These are phyloP conservation scores for Brettanomyces naardenensis DNA, from an alignment of 805 yeast genomes.

Conservation along the genomic window DNA sequence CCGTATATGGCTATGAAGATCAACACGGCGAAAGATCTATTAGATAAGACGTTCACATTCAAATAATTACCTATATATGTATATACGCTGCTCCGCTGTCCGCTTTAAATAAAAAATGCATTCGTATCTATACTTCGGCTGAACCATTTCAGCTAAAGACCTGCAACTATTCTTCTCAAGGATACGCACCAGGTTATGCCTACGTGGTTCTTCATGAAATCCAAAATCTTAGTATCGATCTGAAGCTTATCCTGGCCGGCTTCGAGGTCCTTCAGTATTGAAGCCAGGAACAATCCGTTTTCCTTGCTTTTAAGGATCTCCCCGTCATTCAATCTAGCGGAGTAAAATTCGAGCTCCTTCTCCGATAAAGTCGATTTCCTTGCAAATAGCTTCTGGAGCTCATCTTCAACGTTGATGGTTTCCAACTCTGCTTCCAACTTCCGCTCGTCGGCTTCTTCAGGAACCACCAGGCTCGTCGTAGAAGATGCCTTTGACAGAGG, in stretches of 20 bases:
- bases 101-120: not conserved
- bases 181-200: slow-evolving; percentile 53
- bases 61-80: slow-evolving; percentile 1
- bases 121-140: not conserved
- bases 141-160: not conserved
- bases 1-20: slow-evolving; percentile 76
- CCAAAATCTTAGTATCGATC: slow-evolving; percentile 30
- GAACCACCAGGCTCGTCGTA: not conserved
- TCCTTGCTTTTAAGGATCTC: slow-evolving; percentile 21
- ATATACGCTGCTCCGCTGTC: no score
- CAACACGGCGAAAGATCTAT: slow-evolving; percentile 75
- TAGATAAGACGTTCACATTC: slow-evolving; percentile 41
- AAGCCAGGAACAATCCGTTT: slow-evolving; percentile 20
- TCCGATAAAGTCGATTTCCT: slow-evolving; percentile 27
- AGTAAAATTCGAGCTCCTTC: slow-evolving; percentile 37
- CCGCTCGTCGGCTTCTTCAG: not conserved
- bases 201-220: slow-evolving; percentile 50
- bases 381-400: slow-evolving; percentile 20
- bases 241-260: slow-evolving; percentile 11
- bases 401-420: slow-evolving; percentile 6
- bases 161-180: not conserved
- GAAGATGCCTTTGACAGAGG: slow-evolving; percentile 3
- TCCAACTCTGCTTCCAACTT: slow-evolving; percentile 3
- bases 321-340: slow-evolving; percentile 27
- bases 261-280: slow-evolving; percentile 16